These are phyloP conservation scores for Rheum nobile DNA, from an alignment of 148 eudicot species.

Conservation along the genomic window DNA sequence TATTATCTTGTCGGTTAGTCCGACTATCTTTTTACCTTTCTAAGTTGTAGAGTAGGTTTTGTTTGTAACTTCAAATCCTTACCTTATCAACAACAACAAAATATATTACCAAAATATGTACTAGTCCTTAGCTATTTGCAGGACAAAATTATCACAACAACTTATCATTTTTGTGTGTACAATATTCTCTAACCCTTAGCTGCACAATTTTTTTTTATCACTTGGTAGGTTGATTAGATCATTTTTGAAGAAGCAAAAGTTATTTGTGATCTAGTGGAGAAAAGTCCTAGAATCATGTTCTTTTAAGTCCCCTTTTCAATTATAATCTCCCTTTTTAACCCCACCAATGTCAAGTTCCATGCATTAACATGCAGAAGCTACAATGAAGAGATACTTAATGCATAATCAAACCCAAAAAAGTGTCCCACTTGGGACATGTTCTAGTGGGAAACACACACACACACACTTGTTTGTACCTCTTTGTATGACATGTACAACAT, in stretches of 20 bases:
- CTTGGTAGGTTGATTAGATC: neutral
- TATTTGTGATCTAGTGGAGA: neutral
- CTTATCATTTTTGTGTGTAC: neutral
- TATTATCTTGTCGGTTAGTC: no score
- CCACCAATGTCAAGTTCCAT: neutral
- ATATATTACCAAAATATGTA: neutral
- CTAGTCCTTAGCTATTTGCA: neutral
- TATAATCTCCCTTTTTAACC: neutral
- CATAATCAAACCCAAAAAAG: neutral
- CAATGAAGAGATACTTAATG: neutral
- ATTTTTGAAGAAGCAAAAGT: neutral
- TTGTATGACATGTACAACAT: neutral
- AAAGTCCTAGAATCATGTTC: neutral
- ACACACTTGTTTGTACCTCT: neutral
- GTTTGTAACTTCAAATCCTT: no score
- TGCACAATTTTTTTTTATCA: neutral
- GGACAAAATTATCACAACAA: neutral
- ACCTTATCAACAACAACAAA: no score
- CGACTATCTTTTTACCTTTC: no score
- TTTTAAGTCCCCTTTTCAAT: neutral
- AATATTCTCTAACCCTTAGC: neutral
- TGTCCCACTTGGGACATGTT: neutral
- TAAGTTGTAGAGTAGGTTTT: no score
- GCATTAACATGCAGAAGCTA: neutral
- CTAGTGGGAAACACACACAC: slow-evolving; percentile 1